Evolutionary conservation across 768 basidiomycete species (phyloP).

Genomic region (Tulasnella sp.): DNA sequence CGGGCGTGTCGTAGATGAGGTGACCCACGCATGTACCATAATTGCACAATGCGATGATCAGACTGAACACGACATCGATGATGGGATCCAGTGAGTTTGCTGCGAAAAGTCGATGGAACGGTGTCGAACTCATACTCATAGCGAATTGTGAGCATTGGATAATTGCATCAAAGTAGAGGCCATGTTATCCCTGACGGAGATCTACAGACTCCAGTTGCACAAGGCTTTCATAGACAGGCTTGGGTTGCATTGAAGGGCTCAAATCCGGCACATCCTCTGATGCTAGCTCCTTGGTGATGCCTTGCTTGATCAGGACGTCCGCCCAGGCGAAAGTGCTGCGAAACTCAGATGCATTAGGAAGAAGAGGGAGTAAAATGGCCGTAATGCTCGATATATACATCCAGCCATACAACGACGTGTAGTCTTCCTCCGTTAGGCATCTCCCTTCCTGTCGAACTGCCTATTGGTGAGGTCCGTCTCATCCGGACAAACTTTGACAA

Average conservation of each 20-base stretch:
- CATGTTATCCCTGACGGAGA: too few relatives aligned
- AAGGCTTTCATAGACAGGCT: slow-evolving; percentile 50
- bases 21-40: slow-evolving; percentile 38
- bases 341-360: too few relatives aligned
- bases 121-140: background rate
- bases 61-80: slow-evolving; percentile 56
- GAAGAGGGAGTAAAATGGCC: background rate
- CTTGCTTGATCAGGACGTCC: slow-evolving; percentile 24
- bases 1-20: too few relatives aligned
- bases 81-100: slow-evolving; percentile 39
- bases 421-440: slow-evolving; percentile 55
- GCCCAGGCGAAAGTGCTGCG: slow-evolving; percentile 2
- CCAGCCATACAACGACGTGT: slow-evolving; percentile 44
- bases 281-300: slow-evolving; percentile 44
- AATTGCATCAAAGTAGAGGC: too few relatives aligned
- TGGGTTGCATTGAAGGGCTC: slow-evolving; percentile 55
- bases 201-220: slow-evolving; percentile 17
- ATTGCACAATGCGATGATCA: slow-evolving; percentile 59
- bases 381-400: slow-evolving; percentile 8
- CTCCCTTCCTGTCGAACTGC: background rate
- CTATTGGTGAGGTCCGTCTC: background rate
- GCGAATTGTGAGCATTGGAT: background rate
- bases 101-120: slow-evolving; percentile 17
- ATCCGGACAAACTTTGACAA: slow-evolving; percentile 23
- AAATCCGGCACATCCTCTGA: slow-evolving; percentile 64